Evolutionary conservation across 768 basidiomycete species (phyloP).

Genomic region (Baorangia bicolor): DNA sequence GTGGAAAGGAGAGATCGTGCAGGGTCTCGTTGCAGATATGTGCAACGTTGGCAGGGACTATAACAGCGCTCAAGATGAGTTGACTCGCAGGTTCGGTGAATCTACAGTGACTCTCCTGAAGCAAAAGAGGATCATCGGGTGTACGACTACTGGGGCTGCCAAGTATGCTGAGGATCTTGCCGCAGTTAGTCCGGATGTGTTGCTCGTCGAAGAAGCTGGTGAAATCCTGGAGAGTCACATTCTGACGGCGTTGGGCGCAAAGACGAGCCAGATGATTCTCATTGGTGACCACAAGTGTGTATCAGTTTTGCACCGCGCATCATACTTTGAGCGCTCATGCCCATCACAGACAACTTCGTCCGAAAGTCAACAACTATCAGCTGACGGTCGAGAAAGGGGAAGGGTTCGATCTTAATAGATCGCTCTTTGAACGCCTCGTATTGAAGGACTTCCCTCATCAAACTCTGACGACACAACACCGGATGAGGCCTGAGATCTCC

Average conservation of each 20-base stretch:
- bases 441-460: slow-evolving; percentile 60
- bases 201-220: slow-evolving; percentile 73
- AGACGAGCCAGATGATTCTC: slow-evolving; percentile 56
- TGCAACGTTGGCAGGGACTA: slow-evolving; percentile 38
- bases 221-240: slow-evolving; percentile 72
- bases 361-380: slow-evolving; percentile 65
- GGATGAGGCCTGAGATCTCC: slow-evolving; percentile 79
- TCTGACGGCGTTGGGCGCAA: slow-evolving; percentile 52
- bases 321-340: not conserved
- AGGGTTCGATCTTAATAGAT: slow-evolving; percentile 65
- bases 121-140: slow-evolving; percentile 59
- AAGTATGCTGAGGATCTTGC: slow-evolving; percentile 53
- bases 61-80: slow-evolving; percentile 37
- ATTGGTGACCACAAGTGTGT: slow-evolving; percentile 73
- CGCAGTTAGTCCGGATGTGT: slow-evolving; percentile 46
- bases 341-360: slow-evolving; percentile 59
- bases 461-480: slow-evolving; percentile 57
- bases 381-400: slow-evolving; percentile 71
- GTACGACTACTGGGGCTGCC: slow-evolving; percentile 70
- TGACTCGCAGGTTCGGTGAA: slow-evolving; percentile 39
- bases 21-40: slow-evolving; percentile 35
- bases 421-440: slow-evolving; percentile 69
- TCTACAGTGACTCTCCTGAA: slow-evolving; percentile 37
- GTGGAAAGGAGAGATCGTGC: slow-evolving; percentile 40
- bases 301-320: not conserved